These are phyloP conservation scores for Nigrospora sphaerica DNA, from an alignment of 2,329 filamentous ascomycete genomes.

Conservation along the genomic window DNA sequence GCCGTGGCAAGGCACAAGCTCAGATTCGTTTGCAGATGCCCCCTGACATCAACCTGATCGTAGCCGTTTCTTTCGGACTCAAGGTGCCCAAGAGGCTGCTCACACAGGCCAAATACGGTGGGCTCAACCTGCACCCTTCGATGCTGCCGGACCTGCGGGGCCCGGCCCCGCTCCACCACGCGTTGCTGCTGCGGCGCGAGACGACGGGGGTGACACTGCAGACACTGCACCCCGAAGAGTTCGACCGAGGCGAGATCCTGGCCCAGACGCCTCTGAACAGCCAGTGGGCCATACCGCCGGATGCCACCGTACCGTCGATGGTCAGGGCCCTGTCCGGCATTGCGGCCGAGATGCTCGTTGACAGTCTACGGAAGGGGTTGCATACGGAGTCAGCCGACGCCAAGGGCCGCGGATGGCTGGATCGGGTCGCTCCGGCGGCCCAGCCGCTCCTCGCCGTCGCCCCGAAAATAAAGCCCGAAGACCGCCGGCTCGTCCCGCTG, in stretches of 20 bases:
- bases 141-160: slow-evolving; percentile 81
- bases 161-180: slow-evolving; percentile 78
- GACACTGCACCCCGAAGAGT: slow-evolving; percentile 68
- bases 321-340: slow-evolving; percentile 48
- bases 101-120: slow-evolving; percentile 65
- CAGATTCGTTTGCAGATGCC: slow-evolving; percentile 40
- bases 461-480: slow-evolving; percentile 62
- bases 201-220: slow-evolving; percentile 77
- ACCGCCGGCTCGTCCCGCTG: slow-evolving; percentile 43
- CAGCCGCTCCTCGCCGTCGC: slow-evolving; percentile 41
- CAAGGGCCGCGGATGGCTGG: slow-evolving; percentile 6
- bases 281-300: slow-evolving; percentile 42
- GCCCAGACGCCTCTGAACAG: slow-evolving; percentile 59
- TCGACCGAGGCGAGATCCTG: slow-evolving; percentile 75
- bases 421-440: slow-evolving; percentile 16
- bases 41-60: slow-evolving; percentile 62
- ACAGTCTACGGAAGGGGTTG: slow-evolving; percentile 52
- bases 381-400: slow-evolving; percentile 56
- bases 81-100: slow-evolving; percentile 78
- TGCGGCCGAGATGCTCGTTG: slow-evolving; percentile 66
- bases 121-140: slow-evolving; percentile 90
- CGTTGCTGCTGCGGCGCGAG: slow-evolving; percentile 56
- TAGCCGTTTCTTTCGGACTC: slow-evolving; percentile 91
- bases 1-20: too few relatives aligned
- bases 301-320: slow-evolving; percentile 41